A percentile compares a stretch with the other conserved stretches of the same genome.
Evolutionary conservation across 202 grass and related monocot species (phyloP).

Genomic region (Panicum virgatum): DNA sequence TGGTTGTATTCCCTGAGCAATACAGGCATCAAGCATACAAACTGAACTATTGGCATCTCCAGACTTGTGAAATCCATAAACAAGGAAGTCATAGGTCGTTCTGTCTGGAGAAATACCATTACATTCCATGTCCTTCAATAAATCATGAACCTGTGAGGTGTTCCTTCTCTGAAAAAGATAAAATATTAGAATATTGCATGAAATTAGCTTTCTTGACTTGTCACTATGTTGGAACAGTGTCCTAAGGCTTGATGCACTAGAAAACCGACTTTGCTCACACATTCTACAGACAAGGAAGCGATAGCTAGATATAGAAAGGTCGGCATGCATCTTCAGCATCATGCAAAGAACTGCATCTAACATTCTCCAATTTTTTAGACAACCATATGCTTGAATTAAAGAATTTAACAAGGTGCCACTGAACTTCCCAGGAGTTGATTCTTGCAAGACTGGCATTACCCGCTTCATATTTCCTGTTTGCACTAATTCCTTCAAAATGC

Average conservation of each 20-base stretch:
- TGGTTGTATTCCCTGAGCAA: constrained; percentile 65
- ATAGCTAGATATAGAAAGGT: constrained; percentile 74
- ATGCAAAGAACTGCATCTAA: constrained; percentile 58
- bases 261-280: constrained; percentile 51
- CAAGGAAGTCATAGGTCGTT: constrained; percentile 86
- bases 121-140: constrained; percentile 67
- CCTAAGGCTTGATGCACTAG: constrained; percentile 57
- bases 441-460: constrained; percentile 46
- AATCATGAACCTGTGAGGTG: constrained; percentile 47
- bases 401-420: constrained; percentile 63
- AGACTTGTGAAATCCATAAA: constrained; percentile 74
- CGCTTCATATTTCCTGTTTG: constrained; percentile 55
- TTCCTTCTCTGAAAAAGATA: constrained; percentile 63
- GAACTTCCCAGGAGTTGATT: constrained; percentile 32
- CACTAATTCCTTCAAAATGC: constrained; percentile 57
- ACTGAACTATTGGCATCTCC: constrained; percentile 55
- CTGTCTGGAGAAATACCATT: constrained; percentile 60
- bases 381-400: constrained; percentile 55
- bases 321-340: constrained; percentile 57
- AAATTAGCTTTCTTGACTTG: constrained; percentile 54
- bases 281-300: constrained; percentile 64
- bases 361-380: constrained; percentile 62
- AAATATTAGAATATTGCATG: constrained; percentile 83
- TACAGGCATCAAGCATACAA: constrained; percentile 67
- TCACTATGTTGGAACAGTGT: constrained; percentile 46